A percentile compares a stretch with the other conserved stretches of the same genome.
Evolutionary conservation across 2,329 filamentous ascomycete genomes (phyloP).

Genomic region (Paecilomyces niveus): DNA sequence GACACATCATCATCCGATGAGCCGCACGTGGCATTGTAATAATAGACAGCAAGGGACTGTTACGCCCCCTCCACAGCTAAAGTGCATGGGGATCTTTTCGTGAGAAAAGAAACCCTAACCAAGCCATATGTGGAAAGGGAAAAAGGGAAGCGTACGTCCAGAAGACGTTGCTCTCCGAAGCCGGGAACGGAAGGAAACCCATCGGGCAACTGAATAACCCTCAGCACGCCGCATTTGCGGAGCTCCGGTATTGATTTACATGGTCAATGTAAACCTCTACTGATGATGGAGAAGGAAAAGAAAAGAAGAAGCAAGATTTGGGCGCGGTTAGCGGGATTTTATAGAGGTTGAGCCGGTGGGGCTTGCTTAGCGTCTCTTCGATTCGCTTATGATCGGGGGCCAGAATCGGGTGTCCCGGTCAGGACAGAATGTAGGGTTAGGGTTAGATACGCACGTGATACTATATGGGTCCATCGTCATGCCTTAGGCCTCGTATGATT

Average conservation of each 20-base stretch:
- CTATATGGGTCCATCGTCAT: not conserved
- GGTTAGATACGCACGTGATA: not conserved
- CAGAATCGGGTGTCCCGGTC: not conserved
- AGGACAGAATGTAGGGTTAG: not conserved
- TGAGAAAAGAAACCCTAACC: constrained; percentile 34
- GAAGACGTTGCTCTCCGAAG: constrained; percentile 33
- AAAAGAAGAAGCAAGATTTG: constrained; percentile 21
- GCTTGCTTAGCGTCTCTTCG: constrained; percentile 19
- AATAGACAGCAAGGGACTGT: constrained; percentile 18
- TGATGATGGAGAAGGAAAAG: constrained; percentile 41
- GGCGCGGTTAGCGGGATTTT: constrained; percentile 15
- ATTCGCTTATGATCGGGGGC: not conserved
- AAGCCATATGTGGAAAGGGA: constrained; percentile 37
- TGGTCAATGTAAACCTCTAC: constrained; percentile 45
- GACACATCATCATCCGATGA: not conserved
- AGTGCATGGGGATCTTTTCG: constrained; percentile 32
- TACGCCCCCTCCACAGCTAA: constrained; percentile 43
- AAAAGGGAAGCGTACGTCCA: constrained; percentile 36
- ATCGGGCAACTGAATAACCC: constrained; percentile 38
- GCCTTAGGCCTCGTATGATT: not conserved
- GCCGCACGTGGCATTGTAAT: not conserved
- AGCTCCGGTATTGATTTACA: constrained; percentile 43
- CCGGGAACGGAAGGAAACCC: constrained; percentile 46
- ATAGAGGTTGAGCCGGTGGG: constrained; percentile 14
- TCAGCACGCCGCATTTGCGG: constrained; percentile 43